Evolutionary conservation across 306 rosid species (phyloP), one percentile per base, ranked within the genome.

Genomic region (Prunus fruticosa): DNA sequence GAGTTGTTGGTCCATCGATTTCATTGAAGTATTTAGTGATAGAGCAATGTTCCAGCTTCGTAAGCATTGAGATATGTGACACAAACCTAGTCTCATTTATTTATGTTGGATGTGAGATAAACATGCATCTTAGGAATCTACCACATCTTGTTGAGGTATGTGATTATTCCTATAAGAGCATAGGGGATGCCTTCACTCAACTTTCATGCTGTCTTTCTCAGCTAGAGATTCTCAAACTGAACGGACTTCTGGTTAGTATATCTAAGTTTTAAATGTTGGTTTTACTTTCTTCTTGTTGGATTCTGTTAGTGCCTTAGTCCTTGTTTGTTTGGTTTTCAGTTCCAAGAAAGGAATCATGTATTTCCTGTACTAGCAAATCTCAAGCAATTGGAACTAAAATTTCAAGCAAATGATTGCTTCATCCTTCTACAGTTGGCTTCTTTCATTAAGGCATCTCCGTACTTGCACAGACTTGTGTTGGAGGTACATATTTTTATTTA

Each of bases 391-490:
- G 58, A 73, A 41, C 30, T 73, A 61, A 43, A 11, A 43, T 23
- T 23, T 62, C 58, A 73, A 23, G 57, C 20, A 53, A 22, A 3
- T 43, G 56, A 60, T 27, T 8, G n/a, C 9, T 8, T 46, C 67
- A 61, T 73, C 63, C 57, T 61, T 73, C 69, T 6, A 16, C 77
- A 60, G 1, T 46, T 73, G 27, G 18, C 57, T 2, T 73, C 77
- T 43, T 58, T 73, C 46, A 60, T 73, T 27, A 73, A 58, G 56
- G 69, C 77, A 45, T 73, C 67, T 32, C 77, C 77, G 27, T 73
- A 6, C 69, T 28, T 60, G 77, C 58, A 73, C 25, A 73, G 28
- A 27, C 77, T 73, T 73, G 68, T 60, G 58, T 50, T 73, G 27
- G 69, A 23, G 77, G 77, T 73, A 73, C 23, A 18, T 45, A 45